Conservation (phyloP, 2,329 filamentous ascomycete species). For the Lithohypha guttulata region DNA sequence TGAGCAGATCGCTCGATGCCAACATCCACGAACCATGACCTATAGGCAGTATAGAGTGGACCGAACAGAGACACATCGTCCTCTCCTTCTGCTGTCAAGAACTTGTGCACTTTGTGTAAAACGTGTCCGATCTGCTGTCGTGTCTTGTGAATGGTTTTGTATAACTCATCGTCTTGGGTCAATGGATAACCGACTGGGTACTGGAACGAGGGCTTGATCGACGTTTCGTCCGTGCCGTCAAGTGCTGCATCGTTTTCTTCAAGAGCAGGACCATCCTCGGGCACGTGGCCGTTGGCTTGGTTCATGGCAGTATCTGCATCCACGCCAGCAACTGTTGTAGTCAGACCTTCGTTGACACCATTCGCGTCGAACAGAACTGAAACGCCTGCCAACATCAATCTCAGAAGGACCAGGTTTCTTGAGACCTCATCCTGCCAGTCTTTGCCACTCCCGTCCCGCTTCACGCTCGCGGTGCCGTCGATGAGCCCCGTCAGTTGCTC, state of each 20-base stretch:
- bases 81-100: conserved; percentile 73
- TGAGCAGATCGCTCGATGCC: conserved; percentile 93
- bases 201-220: conserved; percentile 69
- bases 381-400: conserved; percentile 81
- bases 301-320: conserved; percentile 36
- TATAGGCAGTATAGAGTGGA: conserved; percentile 79
- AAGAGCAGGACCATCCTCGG: conserved; percentile 19
- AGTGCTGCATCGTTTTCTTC: conserved; percentile 41
- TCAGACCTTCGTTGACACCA: conserved; percentile 49
- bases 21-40: conserved; percentile 95
- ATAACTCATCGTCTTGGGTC: conserved; percentile 51
- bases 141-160: conserved; percentile 66
- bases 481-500: conserved; percentile 68
- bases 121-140: conserved; percentile 70
- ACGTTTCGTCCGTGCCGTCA: conserved; percentile 47
- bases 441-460: conserved; percentile 88
- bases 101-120: conserved; percentile 72
- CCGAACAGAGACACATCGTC: conserved; percentile 96
- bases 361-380: conserved; percentile 79
- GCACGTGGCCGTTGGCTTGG: conserved; percentile 29
- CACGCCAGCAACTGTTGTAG: conserved; percentile 29
- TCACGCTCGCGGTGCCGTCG: conserved; percentile 67
- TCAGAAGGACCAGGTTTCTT: conserved; percentile 73
- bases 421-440: conserved; percentile 98
- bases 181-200: conserved; percentile 84